phyloP scores from a whole-genome alignment of 768 basidiomycete genomes.

The Kwoniella botswanensis region DNA sequence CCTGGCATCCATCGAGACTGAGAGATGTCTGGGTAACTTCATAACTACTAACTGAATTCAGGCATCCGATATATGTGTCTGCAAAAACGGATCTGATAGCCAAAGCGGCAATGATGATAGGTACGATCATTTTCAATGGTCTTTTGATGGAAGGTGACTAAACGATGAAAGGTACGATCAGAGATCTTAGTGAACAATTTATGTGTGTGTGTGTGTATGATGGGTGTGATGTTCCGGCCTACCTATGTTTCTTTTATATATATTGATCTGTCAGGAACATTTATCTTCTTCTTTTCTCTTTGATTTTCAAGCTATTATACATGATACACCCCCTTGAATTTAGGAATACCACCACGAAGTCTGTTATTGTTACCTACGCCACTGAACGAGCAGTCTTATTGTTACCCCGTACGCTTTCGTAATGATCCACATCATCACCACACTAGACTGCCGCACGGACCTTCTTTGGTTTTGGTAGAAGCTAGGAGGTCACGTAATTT shows the following conservation, averaged over 20 bases:
- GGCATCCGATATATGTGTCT: slow-evolving; percentile 10
- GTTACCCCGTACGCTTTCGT: neutral
- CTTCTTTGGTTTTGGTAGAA: neutral
- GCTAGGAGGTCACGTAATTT: neutral
- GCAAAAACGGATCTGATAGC: slow-evolving; percentile 4
- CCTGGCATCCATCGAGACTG: too few relatives aligned
- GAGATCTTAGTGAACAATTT: neutral
- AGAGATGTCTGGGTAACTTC: too few relatives aligned
- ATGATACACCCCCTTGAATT: neutral
- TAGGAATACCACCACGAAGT: neutral
- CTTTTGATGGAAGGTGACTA: neutral
- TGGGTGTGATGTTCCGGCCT: neutral
- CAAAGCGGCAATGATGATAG: slow-evolving; percentile 7
- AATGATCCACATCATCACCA: neutral
- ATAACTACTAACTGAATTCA: too few relatives aligned
- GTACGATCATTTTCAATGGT: slow-evolving; percentile 10
- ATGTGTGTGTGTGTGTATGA: neutral
- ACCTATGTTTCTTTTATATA: neutral
- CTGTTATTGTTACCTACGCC: neutral
- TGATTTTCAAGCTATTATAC: neutral
- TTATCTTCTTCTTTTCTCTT: neutral
- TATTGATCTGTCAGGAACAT: neutral
- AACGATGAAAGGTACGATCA: slow-evolving; percentile 4
- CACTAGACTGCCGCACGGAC: neutral
- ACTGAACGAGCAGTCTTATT: neutral